phyloP scores from a whole-genome alignment of 257 asterid genomes.

The Solanum sparsipilum region DNA sequence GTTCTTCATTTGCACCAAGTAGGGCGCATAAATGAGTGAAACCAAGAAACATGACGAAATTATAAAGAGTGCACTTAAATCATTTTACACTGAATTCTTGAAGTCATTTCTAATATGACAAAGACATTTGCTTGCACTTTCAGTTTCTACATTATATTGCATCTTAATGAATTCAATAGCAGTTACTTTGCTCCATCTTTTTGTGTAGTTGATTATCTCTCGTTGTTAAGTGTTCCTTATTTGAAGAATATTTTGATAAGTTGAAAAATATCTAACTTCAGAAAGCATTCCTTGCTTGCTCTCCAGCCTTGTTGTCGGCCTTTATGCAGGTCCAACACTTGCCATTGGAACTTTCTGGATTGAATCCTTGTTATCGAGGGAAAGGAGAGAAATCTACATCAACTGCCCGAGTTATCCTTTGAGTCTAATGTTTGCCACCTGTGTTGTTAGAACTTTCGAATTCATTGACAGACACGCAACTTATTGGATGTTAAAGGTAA shows the following conservation, averaged over 20 bases:
- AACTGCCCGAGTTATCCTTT: neutral
- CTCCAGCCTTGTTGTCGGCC: neutral
- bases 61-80: neutral
- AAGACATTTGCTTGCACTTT: neutral
- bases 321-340: neutral
- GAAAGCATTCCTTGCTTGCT: neutral
- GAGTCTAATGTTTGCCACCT: neutral
- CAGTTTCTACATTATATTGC: neutral
- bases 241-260: neutral
- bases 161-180: neutral
- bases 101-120: neutral
- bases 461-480: neutral
- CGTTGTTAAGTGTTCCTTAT: neutral
- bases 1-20: neutral
- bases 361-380: neutral
- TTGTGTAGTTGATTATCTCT: neutral
- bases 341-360: neutral
- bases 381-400: neutral
- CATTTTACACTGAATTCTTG: neutral
- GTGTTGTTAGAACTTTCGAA: neutral
- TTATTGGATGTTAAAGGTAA: neutral
- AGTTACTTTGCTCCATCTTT: neutral
- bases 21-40: neutral
- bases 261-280: neutral
- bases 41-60: neutral